A percentile compares a stretch with the other conserved stretches of the same genome.
These are phyloP conservation scores for Trichoderma afroharzianum DNA, from an alignment of 2,329 filamentous ascomycete genomes.

Conservation along the genomic window DNA sequence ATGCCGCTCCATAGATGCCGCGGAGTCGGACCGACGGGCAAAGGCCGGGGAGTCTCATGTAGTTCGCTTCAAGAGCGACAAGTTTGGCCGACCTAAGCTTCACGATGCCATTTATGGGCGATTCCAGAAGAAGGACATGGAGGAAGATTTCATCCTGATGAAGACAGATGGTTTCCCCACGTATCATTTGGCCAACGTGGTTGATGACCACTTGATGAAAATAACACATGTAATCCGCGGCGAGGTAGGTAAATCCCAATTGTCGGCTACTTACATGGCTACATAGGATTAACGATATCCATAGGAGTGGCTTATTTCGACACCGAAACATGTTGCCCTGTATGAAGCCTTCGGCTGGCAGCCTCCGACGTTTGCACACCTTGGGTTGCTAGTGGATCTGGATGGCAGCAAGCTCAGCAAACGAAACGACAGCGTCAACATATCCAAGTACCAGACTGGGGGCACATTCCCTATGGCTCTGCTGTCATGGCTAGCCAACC, in stretches of 20 bases:
- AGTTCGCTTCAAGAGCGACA: conserved; percentile 67
- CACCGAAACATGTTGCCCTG: conserved; percentile 67
- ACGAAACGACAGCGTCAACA: conserved; percentile 56
- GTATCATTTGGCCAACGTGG: conserved; percentile 95
- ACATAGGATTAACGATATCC: not conserved
- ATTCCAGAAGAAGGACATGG: conserved; percentile 51
- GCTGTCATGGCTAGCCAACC: conserved; percentile 78
- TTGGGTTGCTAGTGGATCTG: conserved; percentile 67
- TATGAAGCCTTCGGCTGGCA: conserved; percentile 75
- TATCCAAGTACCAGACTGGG: conserved; percentile 48
- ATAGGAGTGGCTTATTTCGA: conserved; percentile 93
- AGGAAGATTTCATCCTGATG: conserved; percentile 83
- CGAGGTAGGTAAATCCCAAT: conserved; percentile 49
- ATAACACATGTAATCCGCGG: conserved; percentile 95
- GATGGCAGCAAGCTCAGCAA: conserved; percentile 82
- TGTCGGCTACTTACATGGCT: not conserved
- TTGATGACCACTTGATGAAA: conserved; percentile 92
- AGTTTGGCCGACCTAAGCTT: conserved; percentile 56
- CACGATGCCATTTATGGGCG: conserved; percentile 76
- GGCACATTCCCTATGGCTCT: conserved; percentile 48
- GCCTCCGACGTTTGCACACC: conserved; percentile 72
- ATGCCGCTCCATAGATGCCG: conserved; percentile 63
- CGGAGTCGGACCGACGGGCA: conserved; percentile 69
- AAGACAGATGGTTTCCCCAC: conserved; percentile 92
- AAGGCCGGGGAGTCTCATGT: conserved; percentile 67